A percentile compares a stretch with the other conserved stretches of the same genome.
phyloP scores from a whole-genome alignment of 768 basidiomycete genomes.

The Cytidiella melzeri region DNA sequence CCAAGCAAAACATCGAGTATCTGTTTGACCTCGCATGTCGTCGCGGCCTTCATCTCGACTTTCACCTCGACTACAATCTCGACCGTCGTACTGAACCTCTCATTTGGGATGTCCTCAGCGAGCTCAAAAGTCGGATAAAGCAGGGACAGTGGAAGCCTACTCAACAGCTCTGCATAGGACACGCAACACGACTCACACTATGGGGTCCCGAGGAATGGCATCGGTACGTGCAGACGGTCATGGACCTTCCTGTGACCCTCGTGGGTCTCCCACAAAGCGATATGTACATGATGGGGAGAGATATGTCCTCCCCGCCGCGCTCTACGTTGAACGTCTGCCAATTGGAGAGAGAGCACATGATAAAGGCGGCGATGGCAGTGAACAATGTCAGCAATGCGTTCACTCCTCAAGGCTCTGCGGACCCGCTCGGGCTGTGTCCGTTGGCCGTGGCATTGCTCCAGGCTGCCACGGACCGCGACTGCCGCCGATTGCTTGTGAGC shows the following conservation, averaged over 20 bases:
- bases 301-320: conserved; percentile 37
- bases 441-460: conserved; percentile 58
- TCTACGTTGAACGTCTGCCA: conserved; percentile 50
- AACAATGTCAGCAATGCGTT: conserved; percentile 67
- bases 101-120: conserved; percentile 46
- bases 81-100: conserved; percentile 45
- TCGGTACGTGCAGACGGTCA: conserved; percentile 24
- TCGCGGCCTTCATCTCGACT: conserved; percentile 43
- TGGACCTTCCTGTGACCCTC: conserved; percentile 44
- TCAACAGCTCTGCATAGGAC: conserved; percentile 49
- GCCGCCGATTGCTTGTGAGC: conserved; percentile 43
- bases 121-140: conserved; percentile 29
- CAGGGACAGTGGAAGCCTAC: conserved; percentile 16
- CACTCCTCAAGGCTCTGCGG: conserved; percentile 60
- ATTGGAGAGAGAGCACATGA: conserved; percentile 36
- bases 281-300: conserved; percentile 61
- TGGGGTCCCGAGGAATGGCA: conserved; percentile 42
- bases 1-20: conserved; percentile 47
- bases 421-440: conserved; percentile 53
- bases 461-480: conserved; percentile 41
- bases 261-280: conserved; percentile 60
- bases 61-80: conserved; percentile 66
- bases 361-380: conserved; percentile 50
- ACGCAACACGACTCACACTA: conserved; percentile 53
- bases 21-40: conserved; percentile 42